Percentiles rank a stretch among this genome's conserved stretches.
Evolutionary conservation across 192 early-diverging fungal genomes (phyloP).

Genomic region (Geranomyces variabilis): DNA sequence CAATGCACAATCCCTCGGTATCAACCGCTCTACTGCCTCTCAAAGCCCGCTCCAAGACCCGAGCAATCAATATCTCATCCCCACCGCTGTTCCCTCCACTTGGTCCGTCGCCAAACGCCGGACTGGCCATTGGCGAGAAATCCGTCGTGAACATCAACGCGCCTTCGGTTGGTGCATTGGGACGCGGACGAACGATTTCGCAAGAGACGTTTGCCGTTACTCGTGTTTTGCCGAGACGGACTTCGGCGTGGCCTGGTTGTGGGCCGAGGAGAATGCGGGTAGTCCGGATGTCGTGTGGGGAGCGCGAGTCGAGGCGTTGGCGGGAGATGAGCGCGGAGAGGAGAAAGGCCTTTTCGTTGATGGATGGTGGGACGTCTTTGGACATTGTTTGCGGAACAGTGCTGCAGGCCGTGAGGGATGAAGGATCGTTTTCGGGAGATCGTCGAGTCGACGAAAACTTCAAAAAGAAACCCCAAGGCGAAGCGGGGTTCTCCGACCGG

Average conservation of each 20-base stretch:
- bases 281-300: slow-evolving; percentile 72
- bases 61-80: slow-evolving; percentile 79
- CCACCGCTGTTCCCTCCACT: slow-evolving; percentile 59
- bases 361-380: slow-evolving; percentile 51
- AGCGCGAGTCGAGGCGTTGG: slow-evolving; percentile 77
- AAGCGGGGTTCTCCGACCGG: too few relatives aligned
- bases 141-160: slow-evolving; percentile 84
- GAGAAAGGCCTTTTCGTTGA: slow-evolving; percentile 78
- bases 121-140: slow-evolving; percentile 83
- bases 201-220: slow-evolving; percentile 54
- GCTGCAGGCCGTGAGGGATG: too few relatives aligned
- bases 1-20: slow-evolving; percentile 94
- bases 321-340: slow-evolving; percentile 69
- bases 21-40: slow-evolving; percentile 85
- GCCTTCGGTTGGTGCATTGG: slow-evolving; percentile 78
- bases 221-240: slow-evolving; percentile 81
- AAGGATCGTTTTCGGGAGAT: too few relatives aligned
- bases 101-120: slow-evolving; percentile 60
- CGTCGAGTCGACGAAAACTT: too few relatives aligned
- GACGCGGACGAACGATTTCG: slow-evolving; percentile 61
- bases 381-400: slow-evolving; percentile 14
- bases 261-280: slow-evolving; percentile 68
- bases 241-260: slow-evolving; percentile 73
- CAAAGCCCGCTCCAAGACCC: slow-evolving; percentile 88
- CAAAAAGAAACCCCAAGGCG: too few relatives aligned